A percentile compares a stretch with the other conserved stretches of the same genome.
These are phyloP conservation scores for Citrullus colocynthis DNA, from an alignment of 306 rosid species.

Conservation along the genomic window DNA sequence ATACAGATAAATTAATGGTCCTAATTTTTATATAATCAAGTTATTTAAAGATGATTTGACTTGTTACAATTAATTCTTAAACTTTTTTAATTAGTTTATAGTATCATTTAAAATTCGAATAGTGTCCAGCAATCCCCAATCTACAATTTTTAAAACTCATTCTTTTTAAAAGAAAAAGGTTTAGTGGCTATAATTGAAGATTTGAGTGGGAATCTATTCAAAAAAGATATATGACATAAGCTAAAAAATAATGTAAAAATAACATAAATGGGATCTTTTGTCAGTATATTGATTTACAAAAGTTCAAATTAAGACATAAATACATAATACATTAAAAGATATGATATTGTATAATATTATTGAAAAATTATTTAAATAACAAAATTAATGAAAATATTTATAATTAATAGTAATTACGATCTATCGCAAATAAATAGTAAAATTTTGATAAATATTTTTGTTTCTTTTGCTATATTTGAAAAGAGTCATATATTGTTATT, in stretches of 20 bases:
- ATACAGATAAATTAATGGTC: too few relatives aligned
- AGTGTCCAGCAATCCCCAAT: background rate
- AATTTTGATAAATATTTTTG: too few relatives aligned
- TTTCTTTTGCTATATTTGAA: too few relatives aligned
- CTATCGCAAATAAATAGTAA: too few relatives aligned
- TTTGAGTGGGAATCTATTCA: background rate
- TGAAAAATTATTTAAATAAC: too few relatives aligned
- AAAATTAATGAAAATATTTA: too few relatives aligned
- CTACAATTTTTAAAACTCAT: background rate
- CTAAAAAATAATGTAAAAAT: background rate
- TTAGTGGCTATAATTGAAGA: background rate
- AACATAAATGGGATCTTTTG: background rate
- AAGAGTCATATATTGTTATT: too few relatives aligned
- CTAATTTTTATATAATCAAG: background rate
- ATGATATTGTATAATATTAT: background rate
- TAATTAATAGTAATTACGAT: too few relatives aligned
- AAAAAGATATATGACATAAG: background rate
- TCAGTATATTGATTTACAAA: background rate
- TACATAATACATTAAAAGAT: background rate
- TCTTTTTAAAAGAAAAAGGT: background rate
- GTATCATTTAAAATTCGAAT: background rate
- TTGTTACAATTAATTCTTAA: background rate
- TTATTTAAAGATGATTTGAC: background rate
- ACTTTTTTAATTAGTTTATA: background rate
- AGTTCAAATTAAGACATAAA: background rate